Base-by-base conservation (phyloP, 345 rosid genomes). In the Ceriops tagal region DNA sequence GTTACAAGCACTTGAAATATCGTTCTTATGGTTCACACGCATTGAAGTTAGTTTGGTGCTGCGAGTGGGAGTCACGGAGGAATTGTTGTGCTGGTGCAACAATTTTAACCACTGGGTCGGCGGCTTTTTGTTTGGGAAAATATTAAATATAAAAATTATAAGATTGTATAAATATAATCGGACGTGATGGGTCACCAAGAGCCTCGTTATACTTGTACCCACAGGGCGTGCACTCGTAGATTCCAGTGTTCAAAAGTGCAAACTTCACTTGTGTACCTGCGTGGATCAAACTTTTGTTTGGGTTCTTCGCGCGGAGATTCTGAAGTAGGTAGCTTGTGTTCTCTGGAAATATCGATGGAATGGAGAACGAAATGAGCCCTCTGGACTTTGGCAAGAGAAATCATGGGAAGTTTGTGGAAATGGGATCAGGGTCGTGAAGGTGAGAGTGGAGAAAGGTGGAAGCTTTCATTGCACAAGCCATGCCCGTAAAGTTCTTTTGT, bases 181-280 rank as follows among this genome's bases (percentile, higher is more conserved):
- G 97, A 62, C 91, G 91, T 10, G 92, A 81, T 6, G 91, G 89
- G 66, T 92, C 99, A 28, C 99, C 99, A 7, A 86, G 83, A 1
- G 96, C 79, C 75, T 95, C 99, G 68, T 95, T 97, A 63, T 84
- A 95, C 78, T 85, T 89, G 76, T 83, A 88, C 27, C 99, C 99
- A 74, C 99, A 95, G 0, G 97, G 89, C 77, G 93, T 81, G 73
- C 99, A 91, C 88, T 95, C 97, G 34, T 84, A 95, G 60, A 95
- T 85, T 7, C 99, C 99, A 6, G 99, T 95, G 80, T 95, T 95
- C 69, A 95, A 64, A 68, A 95, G 96, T 0, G 97, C 99, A 70
- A 95, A 95, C 65, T 91, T 89, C 87, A 89, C 99, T 43, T 95
- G 97, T 62, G 87, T 24, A 58, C 61, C 96, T 84, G 58, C 89